A percentile compares a stretch with the other conserved stretches of the same genome.
phyloP scores from a whole-genome alignment of 805 yeast genomes.

The Metschnikowia reukaufii region DNA sequence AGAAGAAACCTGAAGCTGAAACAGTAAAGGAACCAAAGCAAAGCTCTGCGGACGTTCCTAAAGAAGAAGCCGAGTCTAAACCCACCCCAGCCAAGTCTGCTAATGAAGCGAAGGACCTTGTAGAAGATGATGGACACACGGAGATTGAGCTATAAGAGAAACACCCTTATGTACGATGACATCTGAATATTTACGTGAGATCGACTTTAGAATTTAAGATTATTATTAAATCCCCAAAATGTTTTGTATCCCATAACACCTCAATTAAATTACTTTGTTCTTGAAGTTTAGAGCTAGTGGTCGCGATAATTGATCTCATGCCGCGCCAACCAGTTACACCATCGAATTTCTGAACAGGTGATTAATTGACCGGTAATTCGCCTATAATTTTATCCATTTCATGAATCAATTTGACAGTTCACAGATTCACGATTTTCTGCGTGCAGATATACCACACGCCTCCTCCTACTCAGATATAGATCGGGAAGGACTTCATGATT shows the following conservation, averaged over 20 bases:
- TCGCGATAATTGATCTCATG: too few relatives aligned
- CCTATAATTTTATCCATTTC: too few relatives aligned
- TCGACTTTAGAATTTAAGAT: not conserved
- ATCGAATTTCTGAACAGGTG: too few relatives aligned
- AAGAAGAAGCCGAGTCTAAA: not conserved
- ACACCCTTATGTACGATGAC: not conserved
- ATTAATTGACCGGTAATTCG: too few relatives aligned
- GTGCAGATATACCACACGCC: slow-evolving; percentile 9
- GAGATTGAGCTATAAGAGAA: slow-evolving; percentile 8
- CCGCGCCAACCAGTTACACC: too few relatives aligned
- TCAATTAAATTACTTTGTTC: too few relatives aligned
- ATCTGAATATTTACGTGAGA: not conserved
- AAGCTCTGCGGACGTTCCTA: not conserved
- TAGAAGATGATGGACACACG: slow-evolving; percentile 5
- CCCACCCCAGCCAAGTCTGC: not conserved
- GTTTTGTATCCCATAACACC: too few relatives aligned
- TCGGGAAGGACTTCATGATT: slow-evolving; percentile 3
- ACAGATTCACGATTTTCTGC: slow-evolving; percentile 4
- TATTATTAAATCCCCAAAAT: not conserved
- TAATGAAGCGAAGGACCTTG: slow-evolving; percentile 1
- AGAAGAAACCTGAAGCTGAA: not conserved
- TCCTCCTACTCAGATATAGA: slow-evolving; percentile 7
- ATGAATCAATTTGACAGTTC: slow-evolving; percentile 7
- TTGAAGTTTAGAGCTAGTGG: too few relatives aligned
- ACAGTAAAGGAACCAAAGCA: not conserved